Evolutionary conservation across 1,284 basidiomycete genomes (phyloP), one percentile per base, ranked within the genome.

Genomic region (Neotropicomus parvogracilis): DNA sequence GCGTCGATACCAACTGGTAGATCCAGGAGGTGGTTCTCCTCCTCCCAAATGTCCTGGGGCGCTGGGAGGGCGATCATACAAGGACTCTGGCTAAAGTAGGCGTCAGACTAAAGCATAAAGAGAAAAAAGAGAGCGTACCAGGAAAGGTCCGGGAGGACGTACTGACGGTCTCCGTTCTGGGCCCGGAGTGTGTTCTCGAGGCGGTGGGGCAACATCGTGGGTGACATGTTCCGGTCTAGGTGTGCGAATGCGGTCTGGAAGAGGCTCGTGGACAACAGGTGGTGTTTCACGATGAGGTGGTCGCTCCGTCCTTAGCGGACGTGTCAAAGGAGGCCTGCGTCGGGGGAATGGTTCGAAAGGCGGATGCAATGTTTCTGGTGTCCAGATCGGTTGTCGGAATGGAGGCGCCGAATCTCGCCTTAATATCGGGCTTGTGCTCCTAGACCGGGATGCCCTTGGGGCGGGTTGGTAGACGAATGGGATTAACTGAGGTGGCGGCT

Each of bases 401-500:
- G 50, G 65, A 16, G 65, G 66, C 3, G 53, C 56, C 0, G 62
- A 46, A 12, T 50, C 50, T 28, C 47, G 44, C 36, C 62, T 49
- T 20, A 45, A 32, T 12, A 61, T 43, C 2, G 64, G 77, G 47
- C 74, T 78, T 4, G 69, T 58, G 41, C 77, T 78, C 27, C 75
- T 70, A 21, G 72, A 74, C 32, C 77, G 64, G 4, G 66, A 54
- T 20, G 62, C 66, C 54, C 66, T 62, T 34, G 65, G 74, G 59
- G 59, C 67, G 14, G 78, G 80, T 34, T 75, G 74, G 55, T 80
- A 83, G 3, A 69, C 64, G 45, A 86, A 75, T 0, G 77, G 76
- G 3, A 77, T 69, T 6, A 85, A 59, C 1, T 70, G 64, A 0
- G 83, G 83, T 10, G 82, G 80, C 0, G 66, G 67, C 45, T 78